A percentile compares a stretch with the other conserved stretches of the same genome.
Conservation (phyloP, 352 stramenopile genomes). For the Thraustochytrium striatum region DNA sequence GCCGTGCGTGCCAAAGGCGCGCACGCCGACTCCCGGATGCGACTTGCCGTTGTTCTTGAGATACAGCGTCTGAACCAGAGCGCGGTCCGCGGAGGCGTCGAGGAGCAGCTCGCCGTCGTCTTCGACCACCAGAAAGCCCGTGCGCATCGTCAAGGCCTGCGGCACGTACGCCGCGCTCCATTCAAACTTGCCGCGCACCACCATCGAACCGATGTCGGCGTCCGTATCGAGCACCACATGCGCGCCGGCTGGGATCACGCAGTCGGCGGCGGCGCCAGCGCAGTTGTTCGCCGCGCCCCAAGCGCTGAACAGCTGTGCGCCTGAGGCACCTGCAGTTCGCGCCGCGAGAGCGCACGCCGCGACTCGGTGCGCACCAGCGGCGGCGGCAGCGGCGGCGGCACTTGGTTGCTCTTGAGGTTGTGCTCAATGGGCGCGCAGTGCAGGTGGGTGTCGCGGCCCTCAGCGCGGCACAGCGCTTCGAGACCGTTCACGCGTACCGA, state of each 20-base stretch:
- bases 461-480: not conserved
- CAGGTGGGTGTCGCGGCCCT: not conserved
- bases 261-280: not conserved
- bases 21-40: not conserved
- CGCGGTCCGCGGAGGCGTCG: not conserved
- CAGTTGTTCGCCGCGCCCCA: not conserved
- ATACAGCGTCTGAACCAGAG: not conserved
- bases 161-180: not conserved
- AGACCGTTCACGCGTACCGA: not conserved
- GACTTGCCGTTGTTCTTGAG: not conserved
- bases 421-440: not conserved
- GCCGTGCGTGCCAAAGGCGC: not conserved
- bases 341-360: not conserved
- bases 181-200: not conserved
- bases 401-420: not conserved
- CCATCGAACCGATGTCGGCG: not conserved
- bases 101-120: not conserved
- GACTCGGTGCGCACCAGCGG: not conserved
- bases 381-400: not conserved
- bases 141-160: not conserved
- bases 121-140: not conserved
- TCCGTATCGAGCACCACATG: not conserved
- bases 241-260: not conserved
- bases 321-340: not conserved
- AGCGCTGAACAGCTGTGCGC: not conserved